Evolutionary conservation across 306 rosid species (phyloP).

Genomic region (Trifolium fragiferum): DNA sequence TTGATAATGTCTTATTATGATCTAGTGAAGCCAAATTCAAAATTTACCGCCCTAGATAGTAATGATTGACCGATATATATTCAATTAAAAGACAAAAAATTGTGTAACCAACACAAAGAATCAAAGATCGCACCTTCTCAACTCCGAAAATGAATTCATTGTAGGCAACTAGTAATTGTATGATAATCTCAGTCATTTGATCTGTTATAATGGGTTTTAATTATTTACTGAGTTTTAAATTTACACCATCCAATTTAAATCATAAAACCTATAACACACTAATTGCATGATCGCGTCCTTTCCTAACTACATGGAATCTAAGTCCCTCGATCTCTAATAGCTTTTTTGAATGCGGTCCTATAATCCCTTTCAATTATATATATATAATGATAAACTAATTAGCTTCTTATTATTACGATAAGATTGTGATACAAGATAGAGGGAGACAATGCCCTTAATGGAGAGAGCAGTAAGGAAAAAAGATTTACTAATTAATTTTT

Average conservation of each 20-base stretch:
- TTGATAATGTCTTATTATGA: not conserved
- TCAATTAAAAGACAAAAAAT: not conserved
- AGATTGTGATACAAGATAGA: constrained; percentile 43
- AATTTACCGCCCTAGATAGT: not conserved
- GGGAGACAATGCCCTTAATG: constrained; percentile 61
- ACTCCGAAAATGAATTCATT: no score
- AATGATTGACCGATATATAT: not conserved
- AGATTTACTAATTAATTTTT: constrained; percentile 46
- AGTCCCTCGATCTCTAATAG: constrained; percentile 9
- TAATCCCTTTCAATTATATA: constrained; percentile 12
- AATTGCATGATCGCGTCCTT: no score
- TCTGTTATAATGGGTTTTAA: no score
- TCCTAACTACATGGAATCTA: no score
- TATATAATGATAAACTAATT: constrained; percentile 36
- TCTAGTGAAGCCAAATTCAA: not conserved
- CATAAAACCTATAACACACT: no score
- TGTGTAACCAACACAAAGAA: not conserved
- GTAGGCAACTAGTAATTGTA: no score
- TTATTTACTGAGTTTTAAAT: no score
- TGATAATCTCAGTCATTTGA: no score
- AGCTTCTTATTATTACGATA: constrained; percentile 38
- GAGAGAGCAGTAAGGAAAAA: constrained; percentile 64
- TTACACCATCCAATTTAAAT: no score
- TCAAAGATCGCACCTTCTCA: constrained; percentile 40
- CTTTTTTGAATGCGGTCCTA: constrained; percentile 12